These are phyloP conservation scores for Osmanthus fragrans DNA, from an alignment of 257 asterid genomes.

Conservation along the genomic window DNA sequence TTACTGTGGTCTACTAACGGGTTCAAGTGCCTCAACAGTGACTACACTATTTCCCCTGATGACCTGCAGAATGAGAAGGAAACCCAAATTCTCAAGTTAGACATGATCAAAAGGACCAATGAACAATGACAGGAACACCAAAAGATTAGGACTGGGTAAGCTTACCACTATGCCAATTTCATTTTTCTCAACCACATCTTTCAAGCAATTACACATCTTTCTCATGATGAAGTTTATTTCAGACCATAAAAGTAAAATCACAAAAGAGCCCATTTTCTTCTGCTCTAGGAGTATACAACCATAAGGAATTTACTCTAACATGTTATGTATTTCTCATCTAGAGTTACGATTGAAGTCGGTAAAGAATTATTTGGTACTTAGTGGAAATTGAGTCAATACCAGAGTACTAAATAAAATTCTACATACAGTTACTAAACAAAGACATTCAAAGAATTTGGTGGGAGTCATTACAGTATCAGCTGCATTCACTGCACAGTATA, in stretches of 20 bases:
- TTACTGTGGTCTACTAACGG: constrained; percentile 61
- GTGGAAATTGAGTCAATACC: not conserved
- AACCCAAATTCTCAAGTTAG: constrained; percentile 6
- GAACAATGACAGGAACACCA: no score
- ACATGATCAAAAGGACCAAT: no score
- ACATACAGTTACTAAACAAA: not conserved
- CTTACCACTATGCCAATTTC: constrained; percentile 98
- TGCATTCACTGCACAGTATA: not conserved
- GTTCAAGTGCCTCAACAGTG: constrained; percentile 91
- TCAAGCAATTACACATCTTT: not conserved
- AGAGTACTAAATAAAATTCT: no score
- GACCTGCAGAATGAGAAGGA: constrained; percentile 47
- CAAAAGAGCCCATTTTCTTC: not conserved
- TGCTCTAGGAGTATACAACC: not conserved
- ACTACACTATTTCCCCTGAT: constrained; percentile 90
- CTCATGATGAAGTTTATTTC: not conserved
- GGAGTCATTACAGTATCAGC: not conserved
- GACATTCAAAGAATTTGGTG: not conserved
- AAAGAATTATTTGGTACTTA: not conserved
- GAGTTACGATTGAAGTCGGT: not conserved
- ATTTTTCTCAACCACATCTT: constrained; percentile 44
- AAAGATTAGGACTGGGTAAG: not conserved
- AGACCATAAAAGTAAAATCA: not conserved
- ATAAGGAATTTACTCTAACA: not conserved
- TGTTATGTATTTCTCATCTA: not conserved